Percentiles rank a stretch among this genome's conserved stretches.
phyloP scores from a whole-genome alignment of 2,329 filamentous ascomycete genomes.

The Phaeophleospora eucalypticola region DNA sequence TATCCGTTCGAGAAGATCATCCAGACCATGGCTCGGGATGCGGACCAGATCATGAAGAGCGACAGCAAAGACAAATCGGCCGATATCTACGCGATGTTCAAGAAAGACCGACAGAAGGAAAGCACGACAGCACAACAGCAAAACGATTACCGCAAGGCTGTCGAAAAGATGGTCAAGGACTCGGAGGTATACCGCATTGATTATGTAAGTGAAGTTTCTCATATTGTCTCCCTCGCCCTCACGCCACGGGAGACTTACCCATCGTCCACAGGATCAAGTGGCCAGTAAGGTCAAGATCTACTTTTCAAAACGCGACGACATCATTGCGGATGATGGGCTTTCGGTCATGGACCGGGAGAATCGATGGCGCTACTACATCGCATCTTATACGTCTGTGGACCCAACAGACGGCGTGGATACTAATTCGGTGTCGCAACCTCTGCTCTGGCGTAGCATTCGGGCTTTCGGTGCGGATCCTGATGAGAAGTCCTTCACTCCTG shows the following conservation, averaged over 20 bases:
- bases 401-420: slow-evolving; percentile 57
- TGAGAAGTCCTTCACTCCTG: slow-evolving; percentile 15
- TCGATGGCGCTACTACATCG: slow-evolving; percentile 92
- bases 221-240: background rate
- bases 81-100: slow-evolving; percentile 84
- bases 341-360: slow-evolving; percentile 47
- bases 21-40: slow-evolving; percentile 73
- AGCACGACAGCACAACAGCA: slow-evolving; percentile 87
- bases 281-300: slow-evolving; percentile 68
- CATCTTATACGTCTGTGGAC: slow-evolving; percentile 82
- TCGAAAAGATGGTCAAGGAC: slow-evolving; percentile 89
- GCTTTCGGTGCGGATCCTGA: slow-evolving; percentile 33
- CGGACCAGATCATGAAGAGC: slow-evolving; percentile 74
- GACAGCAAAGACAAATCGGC: slow-evolving; percentile 91
- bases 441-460: slow-evolving; percentile 38
- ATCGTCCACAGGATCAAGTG: slow-evolving; percentile 54
- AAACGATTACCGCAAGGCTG: slow-evolving; percentile 84
- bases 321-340: slow-evolving; percentile 64
- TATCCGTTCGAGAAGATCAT: slow-evolving; percentile 92
- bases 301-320: slow-evolving; percentile 83
- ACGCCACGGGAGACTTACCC: background rate
- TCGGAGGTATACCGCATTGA: slow-evolving; percentile 85
- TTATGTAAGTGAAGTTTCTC: slow-evolving; percentile 81
- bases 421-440: slow-evolving; percentile 34
- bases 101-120: slow-evolving; percentile 72